Evolutionary conservation across 164 flowering plant species (phyloP).

Genomic region (Magnolia kwangsiensis): DNA sequence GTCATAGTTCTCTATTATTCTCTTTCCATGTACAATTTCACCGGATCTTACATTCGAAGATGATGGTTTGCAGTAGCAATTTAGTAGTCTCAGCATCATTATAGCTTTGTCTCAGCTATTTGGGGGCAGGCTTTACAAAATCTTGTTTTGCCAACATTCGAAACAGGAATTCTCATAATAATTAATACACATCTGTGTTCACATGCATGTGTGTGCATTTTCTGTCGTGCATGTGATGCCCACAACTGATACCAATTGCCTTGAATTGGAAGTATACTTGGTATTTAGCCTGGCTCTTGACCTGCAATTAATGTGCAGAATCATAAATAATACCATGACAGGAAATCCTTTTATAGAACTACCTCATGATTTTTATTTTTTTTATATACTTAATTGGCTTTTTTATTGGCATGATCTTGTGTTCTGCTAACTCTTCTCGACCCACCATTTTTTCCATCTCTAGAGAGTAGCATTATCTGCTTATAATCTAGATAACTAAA

Average conservation of each 20-base stretch:
- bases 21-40: background rate
- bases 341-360: background rate
- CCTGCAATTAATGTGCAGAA: background rate
- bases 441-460: no score
- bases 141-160: background rate
- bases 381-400: background rate
- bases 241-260: background rate
- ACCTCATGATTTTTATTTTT: no score
- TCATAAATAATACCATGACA: background rate
- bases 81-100: background rate
- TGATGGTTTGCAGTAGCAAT: background rate
- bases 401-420: background rate
- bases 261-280: background rate
- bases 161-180: background rate
- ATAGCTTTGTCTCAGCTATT: background rate
- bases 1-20: background rate
- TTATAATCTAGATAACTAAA: background rate
- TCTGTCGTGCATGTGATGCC: background rate
- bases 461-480: background rate
- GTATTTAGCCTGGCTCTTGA: background rate
- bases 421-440: no score
- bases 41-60: background rate
- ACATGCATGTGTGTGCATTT: background rate
- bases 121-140: background rate
- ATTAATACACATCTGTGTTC: background rate